Conservation (phyloP, 148 eudicot species). For the Nepenthes gracilis region DNA sequence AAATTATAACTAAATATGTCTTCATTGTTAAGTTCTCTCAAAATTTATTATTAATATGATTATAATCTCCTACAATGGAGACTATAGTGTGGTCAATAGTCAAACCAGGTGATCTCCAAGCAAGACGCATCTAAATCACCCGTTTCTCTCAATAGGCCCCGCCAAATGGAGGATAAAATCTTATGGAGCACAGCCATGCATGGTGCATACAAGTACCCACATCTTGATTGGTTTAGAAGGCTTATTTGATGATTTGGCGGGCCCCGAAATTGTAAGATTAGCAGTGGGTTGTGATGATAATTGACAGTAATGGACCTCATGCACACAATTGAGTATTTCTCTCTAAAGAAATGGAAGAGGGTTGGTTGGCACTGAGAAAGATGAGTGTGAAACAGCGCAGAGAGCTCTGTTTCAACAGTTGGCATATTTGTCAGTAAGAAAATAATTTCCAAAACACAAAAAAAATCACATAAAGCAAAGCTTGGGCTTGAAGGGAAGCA, state of each 20-base stretch:
- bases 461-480: conserved; percentile 17
- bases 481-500: conserved; percentile 25
- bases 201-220: no score
- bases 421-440: conserved; percentile 2
- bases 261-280: background rate
- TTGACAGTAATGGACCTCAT: conserved; percentile 2
- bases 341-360: background rate
- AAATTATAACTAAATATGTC: no score
- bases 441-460: background rate
- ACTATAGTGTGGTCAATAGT: no score
- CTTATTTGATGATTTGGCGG: conserved; percentile 1
- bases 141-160: no score
- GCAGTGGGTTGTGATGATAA: background rate
- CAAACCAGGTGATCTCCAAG: no score
- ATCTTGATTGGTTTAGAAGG: conserved; percentile 1
- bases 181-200: no score
- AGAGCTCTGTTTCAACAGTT: conserved; percentile 1
- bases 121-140: no score
- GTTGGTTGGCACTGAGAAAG: conserved; percentile 4
- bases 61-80: no score
- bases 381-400: conserved; percentile 6
- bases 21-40: no score
- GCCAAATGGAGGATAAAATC: no score
- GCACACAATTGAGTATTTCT: conserved; percentile 1
- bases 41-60: no score